Conservation (phyloP, 129 eudicot species). For the Heracleum sosnowskyi region DNA sequence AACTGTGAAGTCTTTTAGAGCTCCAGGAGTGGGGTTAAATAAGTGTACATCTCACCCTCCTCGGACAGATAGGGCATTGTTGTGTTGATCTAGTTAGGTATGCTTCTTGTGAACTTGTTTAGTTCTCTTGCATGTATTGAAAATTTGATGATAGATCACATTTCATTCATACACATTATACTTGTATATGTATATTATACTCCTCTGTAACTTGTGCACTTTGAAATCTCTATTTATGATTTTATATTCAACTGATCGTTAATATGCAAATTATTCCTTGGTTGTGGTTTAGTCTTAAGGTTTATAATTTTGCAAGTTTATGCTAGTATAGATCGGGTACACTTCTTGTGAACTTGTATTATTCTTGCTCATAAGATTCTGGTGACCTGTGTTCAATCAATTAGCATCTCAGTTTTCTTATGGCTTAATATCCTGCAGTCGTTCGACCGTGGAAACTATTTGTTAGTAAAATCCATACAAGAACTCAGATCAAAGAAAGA, state of each 20-base stretch:
- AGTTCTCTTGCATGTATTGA: not conserved
- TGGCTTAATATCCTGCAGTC: conserved; percentile 41
- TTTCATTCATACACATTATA: not conserved
- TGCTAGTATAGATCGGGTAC: not conserved
- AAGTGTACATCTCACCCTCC: not conserved
- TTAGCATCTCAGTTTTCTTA: not conserved
- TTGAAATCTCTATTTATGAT: no score
- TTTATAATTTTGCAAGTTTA: not conserved
- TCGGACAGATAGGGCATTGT: not conserved
- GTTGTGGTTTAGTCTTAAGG: not conserved
- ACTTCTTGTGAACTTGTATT: not conserved
- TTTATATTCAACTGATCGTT: not conserved
- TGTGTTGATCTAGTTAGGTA: not conserved
- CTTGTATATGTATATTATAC: not conserved
- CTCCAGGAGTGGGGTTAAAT: not conserved
- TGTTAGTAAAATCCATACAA: conserved; percentile 89
- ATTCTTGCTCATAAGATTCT: not conserved
- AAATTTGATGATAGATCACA: not conserved
- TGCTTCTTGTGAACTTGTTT: not conserved
- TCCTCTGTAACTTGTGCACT: not conserved
- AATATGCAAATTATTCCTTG: not conserved
- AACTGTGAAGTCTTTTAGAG: not conserved
- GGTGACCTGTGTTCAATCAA: not conserved
- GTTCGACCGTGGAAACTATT: conserved; percentile 90
- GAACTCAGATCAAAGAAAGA: conserved; percentile 89